Evolutionary conservation across 2,329 filamentous ascomycete species (phyloP), one percentile per base, ranked within the genome.

Genomic region (Pestalotiopsis sp.): DNA sequence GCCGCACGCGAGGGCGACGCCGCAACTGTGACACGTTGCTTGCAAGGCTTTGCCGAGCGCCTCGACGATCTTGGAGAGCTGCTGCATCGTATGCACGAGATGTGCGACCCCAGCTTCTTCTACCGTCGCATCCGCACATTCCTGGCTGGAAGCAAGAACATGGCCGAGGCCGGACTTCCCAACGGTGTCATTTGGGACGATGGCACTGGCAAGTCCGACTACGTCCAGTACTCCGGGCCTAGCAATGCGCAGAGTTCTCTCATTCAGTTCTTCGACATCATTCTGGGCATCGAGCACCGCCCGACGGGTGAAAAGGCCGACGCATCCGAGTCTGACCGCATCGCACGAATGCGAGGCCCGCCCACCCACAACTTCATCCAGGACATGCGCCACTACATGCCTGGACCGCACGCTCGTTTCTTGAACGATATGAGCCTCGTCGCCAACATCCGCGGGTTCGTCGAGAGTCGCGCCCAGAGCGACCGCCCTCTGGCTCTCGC

Each of bases 321-420:
- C 61, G 74, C 80, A 17, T 77, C 82, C 13, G 82, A 83, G 27
- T 80, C 80, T 4, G 85, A 85, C 45, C 83, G 84, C 65, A 86
- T 87, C 58, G 74, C 77, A 6, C 75, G 75, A 23, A 70, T 67
- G 74, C 68, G 64, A 4, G 83, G 86, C 27, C 45, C 41, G 4
- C 86, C 90, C 4, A 86, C 87, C 56, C 90, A 97, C 82, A 97
- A 96, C 76, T 99, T 99, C 82, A 95, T 99, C 77, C 90, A 93
- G 77, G 96, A 99, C 73, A 99, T 99, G 96, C 92, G 95, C 69
- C 88, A 88, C 60, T 99, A 99, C 82, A 99, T 99, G 96, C 96
- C 96, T 0, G 95, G 94, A 0, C 89, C 92, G 0, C 96, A 99
- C 77, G 92, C 94, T 3, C 91, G 93, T 56, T 99, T 99, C 82